Percentiles rank a stretch among this genome's conserved stretches.
Evolutionary conservation across 75 land plant species (phyloP).

Genomic region (Gnetum montanum): DNA sequence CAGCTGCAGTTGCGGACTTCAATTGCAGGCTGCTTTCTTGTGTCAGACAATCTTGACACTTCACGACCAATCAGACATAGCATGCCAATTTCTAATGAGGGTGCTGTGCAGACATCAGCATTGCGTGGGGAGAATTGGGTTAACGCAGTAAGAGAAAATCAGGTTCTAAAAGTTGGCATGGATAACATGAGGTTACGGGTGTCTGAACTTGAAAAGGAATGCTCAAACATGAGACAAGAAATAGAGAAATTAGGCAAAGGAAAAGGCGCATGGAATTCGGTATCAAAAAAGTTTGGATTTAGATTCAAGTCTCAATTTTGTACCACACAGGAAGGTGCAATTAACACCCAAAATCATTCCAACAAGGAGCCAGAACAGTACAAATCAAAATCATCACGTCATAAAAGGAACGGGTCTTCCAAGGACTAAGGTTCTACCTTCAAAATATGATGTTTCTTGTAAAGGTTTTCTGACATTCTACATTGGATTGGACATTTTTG

Average conservation of each 20-base stretch:
- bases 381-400: conserved; percentile 9
- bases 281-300: conserved; percentile 50
- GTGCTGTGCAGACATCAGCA: conserved; percentile 4
- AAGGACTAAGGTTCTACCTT: background rate
- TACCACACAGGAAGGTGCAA: conserved; percentile 64
- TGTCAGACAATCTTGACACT: conserved; percentile 59
- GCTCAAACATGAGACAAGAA: conserved; percentile 42
- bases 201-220: conserved; percentile 47
- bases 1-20: conserved; percentile 67
- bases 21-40: conserved; percentile 74
- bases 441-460: conserved; percentile 1
- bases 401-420: conserved; percentile 1
- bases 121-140: conserved; percentile 45
- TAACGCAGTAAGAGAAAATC: conserved; percentile 41
- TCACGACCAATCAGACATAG: conserved; percentile 16
- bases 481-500: background rate
- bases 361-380: conserved; percentile 14
- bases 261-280: conserved; percentile 18
- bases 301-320: conserved; percentile 68
- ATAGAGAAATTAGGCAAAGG: conserved; percentile 38
- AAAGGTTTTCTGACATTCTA: background rate
- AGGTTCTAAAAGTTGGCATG: conserved; percentile 52
- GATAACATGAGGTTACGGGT: conserved; percentile 45
- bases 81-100: conserved; percentile 14
- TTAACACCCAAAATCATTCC: conserved; percentile 25